A percentile compares a stretch with the other conserved stretches of the same genome.
Conservation (phyloP, 306 rosid genomes). For the Calophaca sinica region DNA sequence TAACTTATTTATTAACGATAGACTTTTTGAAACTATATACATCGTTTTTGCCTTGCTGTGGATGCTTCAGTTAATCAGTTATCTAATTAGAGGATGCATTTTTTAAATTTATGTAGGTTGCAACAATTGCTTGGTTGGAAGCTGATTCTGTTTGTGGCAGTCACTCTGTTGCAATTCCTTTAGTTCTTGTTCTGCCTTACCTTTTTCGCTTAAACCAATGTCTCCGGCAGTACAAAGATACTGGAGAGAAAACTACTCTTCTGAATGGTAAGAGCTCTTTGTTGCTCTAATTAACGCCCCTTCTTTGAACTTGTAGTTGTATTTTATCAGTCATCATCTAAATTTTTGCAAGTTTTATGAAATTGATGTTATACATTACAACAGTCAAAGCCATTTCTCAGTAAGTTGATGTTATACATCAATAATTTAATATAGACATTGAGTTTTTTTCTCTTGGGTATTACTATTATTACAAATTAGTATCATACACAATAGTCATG, state of each 20-base stretch:
- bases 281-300: constrained; percentile 7
- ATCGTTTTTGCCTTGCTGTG: constrained; percentile 20
- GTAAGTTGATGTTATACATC: background rate
- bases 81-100: constrained; percentile 35
- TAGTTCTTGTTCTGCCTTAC: constrained; percentile 94
- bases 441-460: background rate
- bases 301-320: background rate
- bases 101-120: constrained; percentile 72
- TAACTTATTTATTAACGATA: constrained; percentile 19
- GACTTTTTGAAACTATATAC: constrained; percentile 18
- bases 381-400: constrained; percentile 2
- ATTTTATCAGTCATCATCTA: constrained; percentile 2
- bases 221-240: constrained; percentile 94
- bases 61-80: constrained; percentile 38
- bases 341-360: constrained; percentile 24
- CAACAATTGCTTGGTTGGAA: constrained; percentile 99
- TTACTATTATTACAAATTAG: constrained; percentile 5
- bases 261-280: constrained; percentile 75
- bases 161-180: constrained; percentile 77
- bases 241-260: constrained; percentile 80
- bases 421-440: constrained; percentile 5
- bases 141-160: constrained; percentile 94
- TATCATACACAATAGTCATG: constrained; percentile 3
- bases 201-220: constrained; percentile 97
- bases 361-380: constrained; percentile 14